Evolutionary conservation across 2,329 filamentous ascomycete genomes (phyloP), one percentile per base, ranked within the genome.

Genomic region (Myrmaecium sp.): DNA sequence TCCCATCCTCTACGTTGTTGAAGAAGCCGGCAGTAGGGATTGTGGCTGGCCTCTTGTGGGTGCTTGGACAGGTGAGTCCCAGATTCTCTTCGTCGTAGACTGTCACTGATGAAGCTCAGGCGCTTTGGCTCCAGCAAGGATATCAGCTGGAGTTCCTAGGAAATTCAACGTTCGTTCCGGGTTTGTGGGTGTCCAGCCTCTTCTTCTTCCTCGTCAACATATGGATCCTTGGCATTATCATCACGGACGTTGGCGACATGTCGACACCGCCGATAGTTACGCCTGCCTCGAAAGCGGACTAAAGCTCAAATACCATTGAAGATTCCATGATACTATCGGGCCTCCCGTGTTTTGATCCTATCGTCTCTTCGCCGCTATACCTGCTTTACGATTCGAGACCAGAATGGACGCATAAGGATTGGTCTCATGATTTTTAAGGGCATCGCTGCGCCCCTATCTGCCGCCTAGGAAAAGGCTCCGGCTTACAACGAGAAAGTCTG

Each of bases 121-220:
- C 46, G 4, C 31, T 51, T 5, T 64, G 60, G 60, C 48, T 64
- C 7, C 57, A 62, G 29, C 58, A 63, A 47, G 60, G 55, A 8
- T 62, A 55, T 30, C 49, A 58, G 29, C 49, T 63, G 4, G 60
- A 64, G 30, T 62, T 63, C 35, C 47, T 92, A 3, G 89, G 86
- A 0, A 43, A 61, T 13, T 86, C 81, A 34, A 84, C 77, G 0
- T 98, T 94, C 45, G 65, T 82, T 6, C 83, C 84, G 0, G 83
- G 83, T 0, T 57, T 98, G 1, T 95, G 81, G 70, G 36, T 67
- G 0, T 64, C 81, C 0, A 76, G 79, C 0, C 49, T 92, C 9
- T 55, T 56, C 0, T 95, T 98, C 55, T 95, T 94, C 46, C 49
- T 71, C 2, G 67, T 83, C 10, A 95, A 98, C 47, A 74, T 73